A percentile compares a stretch with the other conserved stretches of the same genome.
phyloP scores from a whole-genome alignment of 2,329 filamentous ascomycete species.

The Cladorrhinum sp. region DNA sequence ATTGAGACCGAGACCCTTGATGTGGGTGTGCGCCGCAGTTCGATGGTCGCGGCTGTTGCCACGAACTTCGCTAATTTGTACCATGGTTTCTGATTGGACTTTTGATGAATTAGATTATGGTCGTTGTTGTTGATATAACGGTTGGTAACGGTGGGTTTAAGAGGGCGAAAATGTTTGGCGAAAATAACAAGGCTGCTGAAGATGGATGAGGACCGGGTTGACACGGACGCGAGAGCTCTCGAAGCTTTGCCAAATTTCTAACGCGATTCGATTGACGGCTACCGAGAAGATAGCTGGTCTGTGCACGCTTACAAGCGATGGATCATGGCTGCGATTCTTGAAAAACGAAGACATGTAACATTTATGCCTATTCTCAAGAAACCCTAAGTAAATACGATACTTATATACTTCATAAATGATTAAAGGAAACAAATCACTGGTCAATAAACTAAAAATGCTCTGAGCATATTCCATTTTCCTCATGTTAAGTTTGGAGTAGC shows the following conservation, averaged over 20 bases:
- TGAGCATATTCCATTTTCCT: too few species aligned
- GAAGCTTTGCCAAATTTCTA: background rate
- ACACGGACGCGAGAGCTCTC: background rate
- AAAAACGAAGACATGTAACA: too few species aligned
- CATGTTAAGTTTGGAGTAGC: too few species aligned
- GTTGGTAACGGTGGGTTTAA: background rate
- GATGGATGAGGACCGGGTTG: background rate
- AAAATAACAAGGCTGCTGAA: background rate
- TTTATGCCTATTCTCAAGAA: too few species aligned
- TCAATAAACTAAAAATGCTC: too few species aligned
- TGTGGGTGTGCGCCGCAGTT: slow-evolving; percentile 95
- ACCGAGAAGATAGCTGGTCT: background rate
- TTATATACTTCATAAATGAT: too few species aligned
- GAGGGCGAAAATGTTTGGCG: background rate
- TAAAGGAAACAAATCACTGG: too few species aligned
- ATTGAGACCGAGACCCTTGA: slow-evolving; percentile 88
- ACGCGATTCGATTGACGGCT: background rate
- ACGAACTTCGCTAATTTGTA: slow-evolving; percentile 92
- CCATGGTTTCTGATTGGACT: slow-evolving; percentile 51
- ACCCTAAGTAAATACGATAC: too few species aligned
- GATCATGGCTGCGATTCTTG: too few species aligned
- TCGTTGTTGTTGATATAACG: background rate
- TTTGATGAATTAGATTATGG: background rate
- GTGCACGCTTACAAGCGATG: background rate
- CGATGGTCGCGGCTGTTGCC: slow-evolving; percentile 92